Evolutionary conservation across 1,139 yeast genomes (phyloP).

Genomic region (Taphrina wiesneri): DNA sequence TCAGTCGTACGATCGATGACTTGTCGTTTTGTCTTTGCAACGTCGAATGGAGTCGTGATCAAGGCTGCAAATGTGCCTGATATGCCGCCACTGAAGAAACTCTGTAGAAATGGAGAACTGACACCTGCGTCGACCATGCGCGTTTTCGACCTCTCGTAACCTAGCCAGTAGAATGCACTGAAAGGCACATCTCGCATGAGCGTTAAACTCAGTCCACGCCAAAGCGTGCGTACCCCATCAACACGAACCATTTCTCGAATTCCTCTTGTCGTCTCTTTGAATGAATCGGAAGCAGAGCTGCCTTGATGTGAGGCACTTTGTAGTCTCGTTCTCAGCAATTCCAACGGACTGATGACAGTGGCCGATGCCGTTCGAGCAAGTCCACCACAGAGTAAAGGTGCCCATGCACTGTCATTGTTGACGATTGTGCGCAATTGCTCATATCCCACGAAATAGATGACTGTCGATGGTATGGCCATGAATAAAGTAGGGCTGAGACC

Average conservation of each 20-base stretch:
- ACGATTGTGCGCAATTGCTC: conserved; percentile 53
- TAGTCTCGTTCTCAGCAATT: conserved; percentile 78
- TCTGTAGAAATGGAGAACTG: conserved; percentile 62
- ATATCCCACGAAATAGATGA: conserved; percentile 91
- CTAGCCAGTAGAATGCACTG: conserved; percentile 91
- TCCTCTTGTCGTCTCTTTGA: conserved; percentile 48
- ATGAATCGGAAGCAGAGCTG: conserved; percentile 27
- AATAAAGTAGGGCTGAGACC: conserved; percentile 79
- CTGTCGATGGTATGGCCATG: conserved; percentile 92
- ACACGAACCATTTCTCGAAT: conserved; percentile 55
- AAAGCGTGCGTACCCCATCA: conserved; percentile 66
- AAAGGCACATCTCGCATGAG: conserved; percentile 98
- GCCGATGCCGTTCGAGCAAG: conserved; percentile 83
- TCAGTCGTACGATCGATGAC: conserved; percentile 50
- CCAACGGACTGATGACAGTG: conserved; percentile 82
- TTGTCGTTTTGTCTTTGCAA: conserved; percentile 91
- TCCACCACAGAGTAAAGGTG: conserved; percentile 84
- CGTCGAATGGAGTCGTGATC: conserved; percentile 91
- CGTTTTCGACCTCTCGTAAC: conserved; percentile 55
- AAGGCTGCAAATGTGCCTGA: conserved; percentile 87
- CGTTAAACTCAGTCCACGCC: conserved; percentile 83
- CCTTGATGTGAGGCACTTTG: conserved; percentile 57
- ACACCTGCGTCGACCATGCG: conserved; percentile 41
- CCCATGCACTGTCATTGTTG: conserved; percentile 40
- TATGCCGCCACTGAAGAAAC: conserved; percentile 79